phyloP scores from a whole-genome alignment of 2,329 filamentous ascomycete species.

The Fusarium incarnatum region DNA sequence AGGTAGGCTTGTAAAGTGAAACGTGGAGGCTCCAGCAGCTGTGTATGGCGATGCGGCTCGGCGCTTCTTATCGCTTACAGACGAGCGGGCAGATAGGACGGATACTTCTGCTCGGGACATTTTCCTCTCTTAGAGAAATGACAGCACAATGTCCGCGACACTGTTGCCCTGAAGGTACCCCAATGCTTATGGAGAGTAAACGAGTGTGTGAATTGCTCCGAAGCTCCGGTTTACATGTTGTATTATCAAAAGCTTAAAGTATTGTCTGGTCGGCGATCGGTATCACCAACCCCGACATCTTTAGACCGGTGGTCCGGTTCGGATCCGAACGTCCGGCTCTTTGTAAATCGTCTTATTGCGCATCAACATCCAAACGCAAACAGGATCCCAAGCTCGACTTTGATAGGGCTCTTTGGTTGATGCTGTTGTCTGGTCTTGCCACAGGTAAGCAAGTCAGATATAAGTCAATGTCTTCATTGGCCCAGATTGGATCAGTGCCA shows the following conservation, averaged over 20 bases:
- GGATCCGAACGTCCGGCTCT: conserved; percentile 20
- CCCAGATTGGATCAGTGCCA: not conserved
- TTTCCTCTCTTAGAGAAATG: not conserved
- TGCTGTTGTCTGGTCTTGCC: not conserved
- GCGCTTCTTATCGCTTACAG: conserved; percentile 4
- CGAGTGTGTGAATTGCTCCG: not conserved
- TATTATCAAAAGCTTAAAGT: not conserved
- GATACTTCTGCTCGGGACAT: conserved; percentile 16
- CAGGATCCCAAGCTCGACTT: not conserved
- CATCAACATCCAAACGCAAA: not conserved
- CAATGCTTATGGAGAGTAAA: not conserved
- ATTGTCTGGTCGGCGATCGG: not conserved
- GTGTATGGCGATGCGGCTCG: conserved; percentile 1
- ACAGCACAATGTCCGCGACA: not conserved
- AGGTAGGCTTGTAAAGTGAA: not conserved
- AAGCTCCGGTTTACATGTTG: not conserved
- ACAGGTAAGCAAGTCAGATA: not conserved
- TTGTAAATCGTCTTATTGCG: not conserved
- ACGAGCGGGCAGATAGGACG: not conserved
- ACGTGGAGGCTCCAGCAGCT: not conserved
- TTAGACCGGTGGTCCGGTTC: conserved; percentile 15
- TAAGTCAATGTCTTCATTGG: not conserved
- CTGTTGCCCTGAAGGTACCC: conserved; percentile 1
- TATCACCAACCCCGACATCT: conserved; percentile 2
- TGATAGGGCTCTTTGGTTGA: not conserved